Base-by-base conservation (phyloP, 257 asterid species). In the Nicotiana knightiana region DNA sequence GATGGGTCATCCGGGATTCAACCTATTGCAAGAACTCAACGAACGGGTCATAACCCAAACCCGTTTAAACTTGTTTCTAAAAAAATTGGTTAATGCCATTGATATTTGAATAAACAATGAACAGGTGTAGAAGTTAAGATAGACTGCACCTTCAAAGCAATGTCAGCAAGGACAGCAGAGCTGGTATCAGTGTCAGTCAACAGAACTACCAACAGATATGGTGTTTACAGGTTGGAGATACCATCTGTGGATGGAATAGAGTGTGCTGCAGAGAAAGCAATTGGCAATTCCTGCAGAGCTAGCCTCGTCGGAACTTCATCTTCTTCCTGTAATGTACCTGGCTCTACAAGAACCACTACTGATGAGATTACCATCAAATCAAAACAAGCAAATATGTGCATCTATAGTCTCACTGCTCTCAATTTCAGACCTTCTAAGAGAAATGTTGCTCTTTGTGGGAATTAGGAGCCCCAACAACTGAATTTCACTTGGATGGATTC, bases 91-190 rank as follows among this genome's bases (percentile, higher is more conserved):
- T 15, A 16, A 32, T 18, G 51, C 28, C n/a, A 35, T 67, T 24
- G 54, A 5, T 61, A 61, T 61, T 3, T 5, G 67, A 18, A 55
- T 16, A 55, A 55, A 55, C 61, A 55, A 63, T 83, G 59, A 37
- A 64, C 90, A 95, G 99, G 98, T 68, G 99, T 84, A 37, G 92
- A 92, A 80, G 99, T 95, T 11, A 92, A 88, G 67, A 91, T 95
- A 81, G 98, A 95, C 6, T 95, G 99, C 91, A 90, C 86, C 78
- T 93, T 95, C 94, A 91, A 90, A 88, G 99, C 97, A 81, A 89
- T 79, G 10, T 83, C 98, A 81, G 89, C 93, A 43, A 90, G 94
- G 86, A 95, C 96, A 7, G 77, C 89, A 0, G 98, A 93, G 63
- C 91, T 91, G 79, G 89, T 95, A 70, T 82, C 91, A 5, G 92